Base-by-base conservation (phyloP, 257 asterid species). In the Salvia miltiorrhiza region DNA sequence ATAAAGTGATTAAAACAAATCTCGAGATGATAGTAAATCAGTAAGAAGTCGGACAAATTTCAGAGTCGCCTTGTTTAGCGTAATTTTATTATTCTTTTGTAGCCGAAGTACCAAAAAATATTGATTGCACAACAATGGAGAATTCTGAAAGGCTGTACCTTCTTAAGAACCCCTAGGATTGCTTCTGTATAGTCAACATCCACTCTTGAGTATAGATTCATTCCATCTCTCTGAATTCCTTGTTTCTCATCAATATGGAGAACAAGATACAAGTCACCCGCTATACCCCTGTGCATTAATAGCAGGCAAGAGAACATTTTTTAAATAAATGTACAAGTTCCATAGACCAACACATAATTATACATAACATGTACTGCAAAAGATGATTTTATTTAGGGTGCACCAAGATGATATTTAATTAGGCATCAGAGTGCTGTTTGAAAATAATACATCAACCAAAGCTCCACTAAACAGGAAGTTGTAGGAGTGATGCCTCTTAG, bases 211-310 rank as follows among this genome's bases (percentile, higher is more conserved):
- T 82, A 89, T 60, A 94, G 79, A 76, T 91, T 76, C 71, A 91
- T 77, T 50, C 97, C 97, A 61, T 94, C 94, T 83, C 99, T 86
- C 82, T 45, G 74, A 72, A 94, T 94, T 60, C 92, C 99, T 59
- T 61, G 67, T 70, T 82, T 91, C 79, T 81, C 89, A 64, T 86
- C 78, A 58, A 87, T 67, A 61, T 85, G 96, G 79, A 94, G 75
- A 77, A 84, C 78, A 77, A 94, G 73, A 81, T 83, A 90, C 74
- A 94, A 87, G 78, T 94, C 89, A 70, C 99, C 99, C 62, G 87
- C 80, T 63, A 73, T 72, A 79, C 93, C 86, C 85, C 99, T 94
- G 79, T 35, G 78, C 76, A 81, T 41, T 50, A 44, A 63, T 59
- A 21, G 63, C 76, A 73, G 77, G 60, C 16, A 43, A 65, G 52